phyloP scores from a whole-genome alignment of 176 grass and related monocot genomes.

The Pharus latifolius region DNA sequence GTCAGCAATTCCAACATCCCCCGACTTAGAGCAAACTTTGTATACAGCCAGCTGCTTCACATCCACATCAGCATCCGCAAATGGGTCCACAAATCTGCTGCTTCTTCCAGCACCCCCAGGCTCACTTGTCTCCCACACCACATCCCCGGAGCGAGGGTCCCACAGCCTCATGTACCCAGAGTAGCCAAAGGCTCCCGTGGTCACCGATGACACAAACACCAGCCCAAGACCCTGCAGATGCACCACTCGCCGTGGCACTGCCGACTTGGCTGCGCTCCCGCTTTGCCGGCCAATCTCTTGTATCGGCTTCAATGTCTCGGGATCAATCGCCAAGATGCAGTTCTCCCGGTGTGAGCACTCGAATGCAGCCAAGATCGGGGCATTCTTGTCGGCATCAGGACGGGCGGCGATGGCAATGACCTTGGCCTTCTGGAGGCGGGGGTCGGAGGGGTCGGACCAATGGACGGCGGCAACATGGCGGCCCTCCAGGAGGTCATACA shows the following conservation, averaged over 20 bases:
- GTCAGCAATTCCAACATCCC: conserved; percentile 70
- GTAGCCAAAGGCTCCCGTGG: conserved; percentile 76
- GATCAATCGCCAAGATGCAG: conserved; percentile 69
- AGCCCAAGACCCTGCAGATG: conserved; percentile 55
- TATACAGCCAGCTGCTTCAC: conserved; percentile 42
- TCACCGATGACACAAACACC: conserved; percentile 58
- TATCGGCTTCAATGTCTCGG: conserved; percentile 39
- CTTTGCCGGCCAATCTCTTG: conserved; percentile 81
- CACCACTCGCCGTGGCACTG: conserved; percentile 38
- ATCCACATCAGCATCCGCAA: conserved; percentile 65
- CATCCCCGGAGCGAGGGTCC: conserved; percentile 63
- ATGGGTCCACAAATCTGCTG: conserved; percentile 74
- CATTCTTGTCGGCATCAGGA: conserved; percentile 11
- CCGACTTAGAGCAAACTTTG: conserved; percentile 87
- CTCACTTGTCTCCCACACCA: conserved; percentile 87
- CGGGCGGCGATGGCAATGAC: conserved; percentile 54
- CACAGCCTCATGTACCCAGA: conserved; percentile 90
- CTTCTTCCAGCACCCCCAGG: conserved; percentile 63
- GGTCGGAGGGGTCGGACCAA: conserved; percentile 62
- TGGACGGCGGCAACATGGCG: conserved; percentile 49
- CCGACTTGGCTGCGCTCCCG: conserved; percentile 66
- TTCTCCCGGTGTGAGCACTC: conserved; percentile 77
- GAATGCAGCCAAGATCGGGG: conserved; percentile 60
- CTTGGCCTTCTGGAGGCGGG: conserved; percentile 51
- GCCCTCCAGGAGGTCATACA: conserved; percentile 45